Evolutionary conservation across 257 asterid genomes (phyloP).

Genomic region (Verbena officinalis): DNA sequence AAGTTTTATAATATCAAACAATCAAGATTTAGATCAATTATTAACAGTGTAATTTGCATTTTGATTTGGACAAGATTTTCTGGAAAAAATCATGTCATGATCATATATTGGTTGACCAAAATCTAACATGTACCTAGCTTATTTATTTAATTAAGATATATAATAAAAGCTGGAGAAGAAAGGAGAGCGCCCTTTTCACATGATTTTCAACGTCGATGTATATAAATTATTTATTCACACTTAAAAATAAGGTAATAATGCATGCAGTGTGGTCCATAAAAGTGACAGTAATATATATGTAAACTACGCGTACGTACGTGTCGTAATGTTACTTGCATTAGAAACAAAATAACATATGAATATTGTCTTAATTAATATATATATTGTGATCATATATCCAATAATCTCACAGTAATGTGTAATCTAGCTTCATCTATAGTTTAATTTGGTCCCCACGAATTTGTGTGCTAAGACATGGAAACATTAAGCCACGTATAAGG

Average conservation of each 20-base stretch:
- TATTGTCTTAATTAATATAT: not conserved
- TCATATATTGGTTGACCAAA: conserved; percentile 1
- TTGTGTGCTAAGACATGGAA: not conserved
- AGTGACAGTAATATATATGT: not conserved
- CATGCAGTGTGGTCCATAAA: not conserved
- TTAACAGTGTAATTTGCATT: too few species aligned
- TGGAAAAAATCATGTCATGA: too few species aligned
- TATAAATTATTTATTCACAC: not conserved
- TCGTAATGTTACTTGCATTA: not conserved
- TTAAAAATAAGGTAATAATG: not conserved
- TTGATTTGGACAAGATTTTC: too few species aligned
- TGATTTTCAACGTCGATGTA: too few species aligned
- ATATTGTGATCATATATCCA: too few species aligned
- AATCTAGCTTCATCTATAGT: too few species aligned
- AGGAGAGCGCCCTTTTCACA: not conserved
- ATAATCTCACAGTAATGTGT: not conserved
- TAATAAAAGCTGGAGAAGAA: not conserved
- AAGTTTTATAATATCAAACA: too few species aligned
- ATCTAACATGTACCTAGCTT: not conserved
- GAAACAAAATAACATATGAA: not conserved
- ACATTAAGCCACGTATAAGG: conserved; percentile 7
- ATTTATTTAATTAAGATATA: not conserved
- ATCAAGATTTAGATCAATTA: too few species aligned
- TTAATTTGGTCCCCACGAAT: not conserved
- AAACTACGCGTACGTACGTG: too few species aligned